Evolutionary conservation across 176 grass and related monocot genomes (phyloP), one percentile per base, ranked within the genome.

Genomic region (Eleusine indica): DNA sequence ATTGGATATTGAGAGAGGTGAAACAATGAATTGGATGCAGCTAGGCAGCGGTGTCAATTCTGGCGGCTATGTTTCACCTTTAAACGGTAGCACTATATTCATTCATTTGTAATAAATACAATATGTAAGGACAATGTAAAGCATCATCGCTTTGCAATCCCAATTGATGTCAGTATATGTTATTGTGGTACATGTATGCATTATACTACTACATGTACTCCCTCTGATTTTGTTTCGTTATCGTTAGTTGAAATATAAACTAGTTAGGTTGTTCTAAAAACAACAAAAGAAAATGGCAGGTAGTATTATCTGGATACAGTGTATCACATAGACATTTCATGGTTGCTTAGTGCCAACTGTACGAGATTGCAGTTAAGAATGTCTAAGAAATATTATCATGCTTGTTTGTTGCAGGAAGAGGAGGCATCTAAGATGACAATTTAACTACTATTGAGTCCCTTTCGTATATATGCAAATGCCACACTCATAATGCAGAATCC

Each of bases 401-500:
- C 46, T 21, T 54, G 37, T 86, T 87, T 81, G 37, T 57, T 86
- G 47, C 10, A 74, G 38, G 15, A 22, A 44, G 60, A 67, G 60
- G 68, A 68, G 35, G 77, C 17, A 75, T 67, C 70, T 44, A 58
- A 62, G 28, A 60, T 32, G 65, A 64, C 60, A 64, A 71, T 64
- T 77, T 82, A 77, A 64, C 52, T 71, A 77, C 52, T 52, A 42
- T 82, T 52, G 30, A 63, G 73, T 82, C 73, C 49, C 73, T 82
- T 87, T 87, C 52, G 79, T 82, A 87, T 77, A 87, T 76, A 77
- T 87, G 79, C 79, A 82, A 87, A 82, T 82, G 65, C 73, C 41
- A 76, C 78, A 76, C 49, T 68, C 52, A 71, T 77, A 70, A 52
- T 71, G 65, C 40, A 60, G 78, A 87, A 87, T 87, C 78, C 60